These are phyloP conservation scores for Malus hybrid DNA, from an alignment of 331 rosid species.

Conservation along the genomic window DNA sequence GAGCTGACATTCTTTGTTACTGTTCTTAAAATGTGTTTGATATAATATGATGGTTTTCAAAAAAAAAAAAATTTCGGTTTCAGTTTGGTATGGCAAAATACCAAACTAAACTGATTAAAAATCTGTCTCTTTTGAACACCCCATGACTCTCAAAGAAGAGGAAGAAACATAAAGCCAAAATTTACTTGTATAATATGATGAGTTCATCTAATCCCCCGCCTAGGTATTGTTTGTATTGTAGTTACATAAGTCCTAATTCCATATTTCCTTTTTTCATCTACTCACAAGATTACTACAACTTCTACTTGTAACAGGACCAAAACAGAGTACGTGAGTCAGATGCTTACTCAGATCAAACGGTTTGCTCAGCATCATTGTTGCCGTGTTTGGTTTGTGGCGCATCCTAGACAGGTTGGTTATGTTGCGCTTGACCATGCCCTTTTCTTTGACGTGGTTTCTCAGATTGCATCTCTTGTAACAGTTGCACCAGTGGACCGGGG, in stretches of 20 bases:
- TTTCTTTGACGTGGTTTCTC: slow-evolving; percentile 2
- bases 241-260: background rate
- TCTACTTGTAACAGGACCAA: slow-evolving; percentile 58
- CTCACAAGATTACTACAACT: background rate
- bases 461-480: slow-evolving; percentile 25
- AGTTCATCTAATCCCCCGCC: background rate
- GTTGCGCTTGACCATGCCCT: background rate
- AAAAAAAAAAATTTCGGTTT: no score
- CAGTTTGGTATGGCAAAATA: no score
- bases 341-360: slow-evolving; percentile 86
- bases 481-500: slow-evolving; percentile 81
- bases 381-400: slow-evolving; percentile 99
- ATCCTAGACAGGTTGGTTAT: slow-evolving; percentile 79
- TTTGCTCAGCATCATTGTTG: slow-evolving; percentile 94
- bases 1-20: no score
- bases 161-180: background rate
- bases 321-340: slow-evolving; percentile 94
- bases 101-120: background rate
- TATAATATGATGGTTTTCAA: no score
- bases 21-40: no score
- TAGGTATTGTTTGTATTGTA: no score
- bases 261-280: background rate
- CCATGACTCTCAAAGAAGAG: background rate
- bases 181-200: background rate
- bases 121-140: background rate